Percentiles rank a stretch among this genome's conserved stretches.
These are phyloP conservation scores for Neopestalotiopsis sp. DNA, from an alignment of 2,329 filamentous ascomycete species.

Conservation along the genomic window DNA sequence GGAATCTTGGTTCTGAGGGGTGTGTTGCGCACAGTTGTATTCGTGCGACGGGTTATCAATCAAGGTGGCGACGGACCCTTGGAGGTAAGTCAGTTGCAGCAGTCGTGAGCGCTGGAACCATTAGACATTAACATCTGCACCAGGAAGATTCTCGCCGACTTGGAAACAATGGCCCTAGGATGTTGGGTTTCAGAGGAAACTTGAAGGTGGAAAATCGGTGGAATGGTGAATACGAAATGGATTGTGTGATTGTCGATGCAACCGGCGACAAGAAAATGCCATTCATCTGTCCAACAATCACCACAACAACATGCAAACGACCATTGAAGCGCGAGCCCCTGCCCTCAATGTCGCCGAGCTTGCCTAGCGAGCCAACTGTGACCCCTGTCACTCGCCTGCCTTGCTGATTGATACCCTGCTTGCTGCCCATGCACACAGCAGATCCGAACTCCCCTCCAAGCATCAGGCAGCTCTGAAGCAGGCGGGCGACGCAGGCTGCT, in stretches of 20 bases:
- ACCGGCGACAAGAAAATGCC: background rate
- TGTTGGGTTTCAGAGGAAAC: background rate
- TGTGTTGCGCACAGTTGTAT: background rate
- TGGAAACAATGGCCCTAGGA: background rate
- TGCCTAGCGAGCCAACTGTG: background rate
- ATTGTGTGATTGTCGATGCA: background rate
- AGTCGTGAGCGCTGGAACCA: background rate
- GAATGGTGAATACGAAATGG: no score
- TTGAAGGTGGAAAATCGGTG: background rate
- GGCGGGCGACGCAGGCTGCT: no score
- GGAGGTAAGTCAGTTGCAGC: background rate
- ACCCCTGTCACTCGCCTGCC: background rate
- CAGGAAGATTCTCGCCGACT: background rate
- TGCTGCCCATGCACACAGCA: background rate
- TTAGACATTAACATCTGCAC: background rate
- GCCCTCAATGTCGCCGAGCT: background rate
- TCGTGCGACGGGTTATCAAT: background rate
- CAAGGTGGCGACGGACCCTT: background rate
- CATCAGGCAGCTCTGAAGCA: background rate
- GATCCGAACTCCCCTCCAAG: background rate
- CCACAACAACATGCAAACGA: background rate
- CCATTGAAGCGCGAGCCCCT: background rate
- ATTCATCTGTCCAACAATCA: background rate
- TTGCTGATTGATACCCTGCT: background rate
- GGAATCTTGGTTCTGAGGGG: background rate